These are phyloP conservation scores for Fomitopsis betulina DNA, from an alignment of 1,284 basidiomycete genomes.

Conservation along the genomic window DNA sequence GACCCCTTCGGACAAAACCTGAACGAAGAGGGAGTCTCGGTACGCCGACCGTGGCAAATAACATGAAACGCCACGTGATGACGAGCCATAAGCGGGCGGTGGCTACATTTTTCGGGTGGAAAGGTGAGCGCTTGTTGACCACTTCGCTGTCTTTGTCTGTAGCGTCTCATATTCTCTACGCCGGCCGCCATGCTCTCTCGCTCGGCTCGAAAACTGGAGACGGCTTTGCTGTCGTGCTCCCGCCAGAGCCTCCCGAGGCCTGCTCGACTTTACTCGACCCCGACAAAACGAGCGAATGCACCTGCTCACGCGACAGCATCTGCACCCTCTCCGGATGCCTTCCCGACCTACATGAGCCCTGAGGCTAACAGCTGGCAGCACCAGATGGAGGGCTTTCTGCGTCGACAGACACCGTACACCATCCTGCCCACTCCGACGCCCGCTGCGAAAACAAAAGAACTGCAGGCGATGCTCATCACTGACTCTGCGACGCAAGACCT, in stretches of 20 bases:
- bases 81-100: no score
- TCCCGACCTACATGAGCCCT: constrained; percentile 35
- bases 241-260: constrained; percentile 64
- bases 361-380: constrained; percentile 9
- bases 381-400: constrained; percentile 46
- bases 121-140: no score
- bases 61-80: no score
- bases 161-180: not conserved
- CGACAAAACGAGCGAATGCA: constrained; percentile 47
- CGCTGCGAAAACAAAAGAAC: constrained; percentile 30
- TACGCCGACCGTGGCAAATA: no score
- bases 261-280: constrained; percentile 60
- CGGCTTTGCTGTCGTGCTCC: constrained; percentile 58
- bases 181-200: constrained; percentile 31
- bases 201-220: constrained; percentile 42
- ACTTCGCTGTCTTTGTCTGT: not conserved
- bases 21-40: no score
- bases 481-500: constrained; percentile 63
- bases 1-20: no score
- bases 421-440: constrained; percentile 63
- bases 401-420: constrained; percentile 43
- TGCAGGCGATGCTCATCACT: constrained; percentile 56
- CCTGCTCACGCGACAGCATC: constrained; percentile 45
- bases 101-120: no score
- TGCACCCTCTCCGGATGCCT: constrained; percentile 28